phyloP scores from a whole-genome alignment of 495 filamentous ascomycete genomes.

The Penicillium canariense region DNA sequence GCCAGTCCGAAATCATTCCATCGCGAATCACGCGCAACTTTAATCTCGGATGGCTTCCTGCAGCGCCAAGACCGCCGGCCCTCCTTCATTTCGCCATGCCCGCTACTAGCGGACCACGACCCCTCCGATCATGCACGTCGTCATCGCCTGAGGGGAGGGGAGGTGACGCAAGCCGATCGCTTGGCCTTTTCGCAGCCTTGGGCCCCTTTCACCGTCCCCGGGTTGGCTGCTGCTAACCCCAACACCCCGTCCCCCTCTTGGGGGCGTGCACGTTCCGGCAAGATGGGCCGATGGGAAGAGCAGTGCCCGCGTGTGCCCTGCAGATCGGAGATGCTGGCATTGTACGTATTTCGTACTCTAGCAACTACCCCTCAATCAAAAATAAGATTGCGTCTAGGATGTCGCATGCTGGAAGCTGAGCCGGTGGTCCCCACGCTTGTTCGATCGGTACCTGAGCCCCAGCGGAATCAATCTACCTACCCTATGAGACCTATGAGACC shows the following conservation, averaged over 20 bases:
- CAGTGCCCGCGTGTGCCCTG: too few relatives aligned
- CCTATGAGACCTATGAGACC: neutral
- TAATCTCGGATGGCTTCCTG: constrained; percentile 14
- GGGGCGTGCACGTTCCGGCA: constrained; percentile 9
- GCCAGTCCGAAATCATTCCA: neutral
- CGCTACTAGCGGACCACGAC: neutral
- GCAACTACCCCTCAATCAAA: too few relatives aligned
- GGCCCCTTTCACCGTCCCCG: neutral
- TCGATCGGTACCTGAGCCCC: neutral
- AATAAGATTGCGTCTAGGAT: neutral
- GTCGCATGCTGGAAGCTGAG: neutral
- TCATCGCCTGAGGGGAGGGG: constrained; percentile 8
- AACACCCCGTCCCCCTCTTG: neutral
- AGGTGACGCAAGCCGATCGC: constrained; percentile 31
- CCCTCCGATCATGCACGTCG: constrained; percentile 15
- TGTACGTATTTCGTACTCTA: too few relatives aligned
- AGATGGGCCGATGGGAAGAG: constrained; percentile 9
- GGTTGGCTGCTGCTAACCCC: neutral
- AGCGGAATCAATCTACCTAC: too few relatives aligned
- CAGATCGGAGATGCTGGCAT: constrained; percentile 7
- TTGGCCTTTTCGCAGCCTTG: constrained; percentile 8
- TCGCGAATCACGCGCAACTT: constrained; percentile 17
- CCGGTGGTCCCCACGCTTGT: neutral
- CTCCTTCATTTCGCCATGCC: constrained; percentile 10
- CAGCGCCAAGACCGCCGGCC: constrained; percentile 9